A percentile compares a stretch with the other conserved stretches of the same genome.
Evolutionary conservation across 805 yeast species (phyloP).

Genomic region (Isabelozyma pseudorhagii): DNA sequence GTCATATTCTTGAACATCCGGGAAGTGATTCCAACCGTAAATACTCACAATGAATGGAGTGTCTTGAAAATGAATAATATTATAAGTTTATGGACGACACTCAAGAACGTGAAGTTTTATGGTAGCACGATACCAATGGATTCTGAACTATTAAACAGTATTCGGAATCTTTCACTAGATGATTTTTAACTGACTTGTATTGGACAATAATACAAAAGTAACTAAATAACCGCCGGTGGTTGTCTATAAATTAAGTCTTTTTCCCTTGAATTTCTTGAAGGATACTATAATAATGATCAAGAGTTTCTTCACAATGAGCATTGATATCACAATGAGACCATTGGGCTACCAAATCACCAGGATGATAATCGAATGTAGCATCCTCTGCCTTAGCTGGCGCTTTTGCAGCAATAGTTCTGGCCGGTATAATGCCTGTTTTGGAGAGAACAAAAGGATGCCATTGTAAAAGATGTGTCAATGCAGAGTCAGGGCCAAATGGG

Average conservation of each 20-base stretch:
- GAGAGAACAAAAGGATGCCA: constrained; percentile 89
- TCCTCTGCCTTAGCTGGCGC: constrained; percentile 16
- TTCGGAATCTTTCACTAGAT: constrained; percentile 11
- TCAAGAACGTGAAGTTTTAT: constrained; percentile 10
- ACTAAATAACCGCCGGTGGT: not conserved
- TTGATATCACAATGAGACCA: constrained; percentile 56
- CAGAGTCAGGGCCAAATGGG: constrained; percentile 57
- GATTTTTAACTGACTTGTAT: constrained; percentile 8
- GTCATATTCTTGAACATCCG: constrained; percentile 49
- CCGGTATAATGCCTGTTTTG: constrained; percentile 68
- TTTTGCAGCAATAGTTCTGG: constrained; percentile 33
- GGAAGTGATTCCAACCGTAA: constrained; percentile 78
- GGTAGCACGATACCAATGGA: not conserved
- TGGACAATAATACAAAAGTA: not conserved
- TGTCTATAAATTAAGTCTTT: not conserved
- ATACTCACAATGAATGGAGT: constrained; percentile 26
- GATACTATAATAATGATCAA: constrained; percentile 23
- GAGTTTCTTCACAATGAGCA: constrained; percentile 50
- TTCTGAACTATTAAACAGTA: constrained; percentile 2
- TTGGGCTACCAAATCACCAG: constrained; percentile 67
- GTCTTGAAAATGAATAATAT: constrained; percentile 27
- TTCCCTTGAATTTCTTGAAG: constrained; percentile 3
- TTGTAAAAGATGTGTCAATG: constrained; percentile 81
- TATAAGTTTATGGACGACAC: constrained; percentile 27
- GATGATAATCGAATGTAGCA: constrained; percentile 46